Evolutionary conservation across 2,329 filamentous ascomycete species (phyloP), one percentile per base, ranked within the genome.

Genomic region (Penicillium sp.): DNA sequence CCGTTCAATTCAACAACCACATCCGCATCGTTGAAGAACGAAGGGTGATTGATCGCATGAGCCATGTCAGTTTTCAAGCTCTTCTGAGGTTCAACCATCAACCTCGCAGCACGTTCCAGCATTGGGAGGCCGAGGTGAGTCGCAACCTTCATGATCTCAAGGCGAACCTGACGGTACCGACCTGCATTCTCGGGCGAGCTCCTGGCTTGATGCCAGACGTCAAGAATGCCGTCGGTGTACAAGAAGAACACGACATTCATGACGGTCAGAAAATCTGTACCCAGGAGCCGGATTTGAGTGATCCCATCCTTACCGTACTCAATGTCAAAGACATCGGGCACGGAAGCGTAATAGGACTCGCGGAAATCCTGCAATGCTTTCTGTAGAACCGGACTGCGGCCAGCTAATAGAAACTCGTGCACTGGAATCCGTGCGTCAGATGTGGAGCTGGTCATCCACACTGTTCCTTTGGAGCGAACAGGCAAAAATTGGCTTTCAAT

Each of bases 121-220:
- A 85, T 86, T 17, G 79, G 76, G 75, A 98, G 83, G 15, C 89
- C 87, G 1, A 98, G 82, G 59, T 85, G 85, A 1, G 86, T 86
- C 10, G 91, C 90, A n/a, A 93, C 70, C 66, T 88, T 94, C 89
- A 97, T 95, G n/a, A 98, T 80, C 72, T 98, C 94, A 0, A 83
- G 85, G 22, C 94, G 89, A 19, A 96, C 84, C 70, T 93, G 88
- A 26, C 93, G 90, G 74, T 92, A 96, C 44, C 91, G 85, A 68
- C 86, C 85, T 0, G 91, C 89, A 73, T 89, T 81, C 12, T 86
- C 80, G 2, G 88, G 86, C 22, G 87, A 85, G 64, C 88, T 85
- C 64, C 82, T 86, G 4, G 89, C 89, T 65, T 90, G 89, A 67
- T 93, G 91, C 95, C 95, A 98, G 19, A 93, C 90, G 62, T 95